A percentile compares a stretch with the other conserved stretches of the same genome.
These are phyloP conservation scores for Bauhinia variegata DNA, from an alignment of 306 rosid genomes.

Conservation along the genomic window DNA sequence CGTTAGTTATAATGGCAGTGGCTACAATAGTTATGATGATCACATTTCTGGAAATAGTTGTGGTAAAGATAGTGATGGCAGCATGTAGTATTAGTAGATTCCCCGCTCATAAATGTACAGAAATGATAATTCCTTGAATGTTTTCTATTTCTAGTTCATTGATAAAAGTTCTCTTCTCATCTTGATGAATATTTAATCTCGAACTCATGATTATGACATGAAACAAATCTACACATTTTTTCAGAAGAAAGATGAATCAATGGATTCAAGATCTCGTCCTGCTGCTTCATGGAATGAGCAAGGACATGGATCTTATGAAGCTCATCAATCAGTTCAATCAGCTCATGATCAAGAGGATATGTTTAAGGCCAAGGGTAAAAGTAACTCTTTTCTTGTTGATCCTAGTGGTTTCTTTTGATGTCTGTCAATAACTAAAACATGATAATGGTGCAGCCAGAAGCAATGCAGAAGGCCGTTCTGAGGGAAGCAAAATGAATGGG, in stretches of 20 bases:
- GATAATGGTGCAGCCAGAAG: constrained; percentile 45
- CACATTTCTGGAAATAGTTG: too few relatives aligned
- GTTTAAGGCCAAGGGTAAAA: constrained; percentile 27
- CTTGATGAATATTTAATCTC: constrained; percentile 23
- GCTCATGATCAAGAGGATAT: constrained; percentile 45
- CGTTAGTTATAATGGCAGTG: too few relatives aligned
- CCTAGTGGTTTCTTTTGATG: constrained; percentile 41
- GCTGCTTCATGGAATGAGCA: constrained; percentile 55
- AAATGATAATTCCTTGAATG: too few relatives aligned
- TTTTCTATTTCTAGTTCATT: too few relatives aligned
- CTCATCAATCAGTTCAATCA: constrained; percentile 46
- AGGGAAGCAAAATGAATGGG: constrained; percentile 54
- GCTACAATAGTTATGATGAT: too few relatives aligned
- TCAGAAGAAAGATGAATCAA: constrained; percentile 67
- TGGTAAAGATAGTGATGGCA: too few relatives aligned
- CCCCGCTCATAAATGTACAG: too few relatives aligned
- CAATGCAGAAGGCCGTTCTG: constrained; percentile 41
- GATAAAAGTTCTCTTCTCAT: background rate
- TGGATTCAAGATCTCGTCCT: constrained; percentile 44
- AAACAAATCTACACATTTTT: constrained; percentile 16
- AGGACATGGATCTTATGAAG: constrained; percentile 53
- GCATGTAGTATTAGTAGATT: too few relatives aligned
- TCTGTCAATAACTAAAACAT: constrained; percentile 40
- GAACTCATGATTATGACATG: constrained; percentile 24
- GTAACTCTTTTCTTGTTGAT: constrained; percentile 37